Evolutionary conservation across 805 yeast genomes (phyloP), one percentile per base, ranked within the genome.

Genomic region (Yamadazyma laniorum): DNA sequence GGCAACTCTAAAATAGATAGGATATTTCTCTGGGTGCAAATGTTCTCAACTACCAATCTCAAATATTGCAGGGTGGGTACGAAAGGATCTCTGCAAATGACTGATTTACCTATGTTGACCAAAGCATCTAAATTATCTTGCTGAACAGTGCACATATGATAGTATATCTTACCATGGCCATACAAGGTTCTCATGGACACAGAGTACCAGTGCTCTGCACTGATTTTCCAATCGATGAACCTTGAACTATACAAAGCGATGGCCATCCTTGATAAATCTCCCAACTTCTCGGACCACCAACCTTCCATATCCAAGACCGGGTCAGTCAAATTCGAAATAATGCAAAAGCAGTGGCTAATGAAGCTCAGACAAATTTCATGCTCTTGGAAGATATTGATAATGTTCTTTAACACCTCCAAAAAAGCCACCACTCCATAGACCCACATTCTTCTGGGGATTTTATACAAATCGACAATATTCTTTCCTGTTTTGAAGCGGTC

Each of bases 111-210:
- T 15, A 85, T 74, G 49, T 84, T 82, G 37, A 82, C 88, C 47
- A 85, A 72, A 1, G 93, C 91, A 59, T 84, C 89, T 43, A 85
- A 61, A 45, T 78, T 75, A 56, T 79, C 82, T 53, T 80, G 84
- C 56, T 86, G 91, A 3, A 87, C 95, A 0, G 95, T 85, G 32
- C 93, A 85, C 75, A 83, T 82, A 56, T 87, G 95, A 52, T 87
- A 87, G 52, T 86, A 87, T 14, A 86, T 74, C 56, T 88, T 85
- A 2, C 96, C 96, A 51, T 82, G 89, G 2, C 93, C 90, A 52
- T 80, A 85, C 45, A 81, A 79, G 12, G 84, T 75, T 48, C 77
- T 75, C 77, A 85, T 75, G 3, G 95, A 80, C 18, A 78, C 70
- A 18, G 77, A 70, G 52, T 87, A 87, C 96, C 96, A 87, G 56